Conservation (phyloP, 139 green algal genomes). For the Coelastrella sp. region DNA sequence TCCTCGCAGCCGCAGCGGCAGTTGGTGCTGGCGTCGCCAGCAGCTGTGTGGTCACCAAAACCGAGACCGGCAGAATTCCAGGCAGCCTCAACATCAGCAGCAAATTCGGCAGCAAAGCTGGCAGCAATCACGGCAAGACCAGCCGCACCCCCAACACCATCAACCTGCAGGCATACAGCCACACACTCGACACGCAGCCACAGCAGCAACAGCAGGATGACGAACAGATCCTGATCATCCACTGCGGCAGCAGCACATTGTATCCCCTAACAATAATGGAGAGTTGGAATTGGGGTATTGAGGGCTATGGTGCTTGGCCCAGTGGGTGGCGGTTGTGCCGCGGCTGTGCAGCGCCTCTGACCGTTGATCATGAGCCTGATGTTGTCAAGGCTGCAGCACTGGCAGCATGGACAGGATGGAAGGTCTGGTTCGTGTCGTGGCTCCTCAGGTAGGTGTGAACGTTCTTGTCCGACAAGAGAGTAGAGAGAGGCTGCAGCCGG, state of each 20-base stretch:
- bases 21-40: slow-evolving; percentile 3
- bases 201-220: slow-evolving; percentile 21
- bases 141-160: background rate
- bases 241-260: slow-evolving; percentile 41
- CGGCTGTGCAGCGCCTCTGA: slow-evolving; percentile 9
- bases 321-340: background rate
- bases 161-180: background rate
- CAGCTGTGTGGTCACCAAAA: background rate
- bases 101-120: background rate
- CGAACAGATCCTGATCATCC: slow-evolving; percentile 47
- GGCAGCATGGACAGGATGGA: slow-evolving; percentile 24
- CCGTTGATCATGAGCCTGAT: slow-evolving; percentile 35
- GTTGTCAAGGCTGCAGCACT: background rate
- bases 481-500: too few species aligned
- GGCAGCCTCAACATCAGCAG: background rate
- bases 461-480: too few species aligned
- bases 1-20: slow-evolving; percentile 57
- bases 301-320: slow-evolving; percentile 20
- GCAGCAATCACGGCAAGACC: background rate
- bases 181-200: background rate
- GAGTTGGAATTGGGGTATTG: slow-evolving; percentile 42
- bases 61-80: background rate
- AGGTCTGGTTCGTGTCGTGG: slow-evolving; percentile 23
- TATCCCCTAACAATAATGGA: slow-evolving; percentile 51
- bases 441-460: slow-evolving; percentile 13